Percentiles rank a stretch among this genome's conserved stretches.
These are phyloP conservation scores for Phaffomyces thermotolerans DNA, from an alignment of 805 yeast genomes.

Conservation along the genomic window DNA sequence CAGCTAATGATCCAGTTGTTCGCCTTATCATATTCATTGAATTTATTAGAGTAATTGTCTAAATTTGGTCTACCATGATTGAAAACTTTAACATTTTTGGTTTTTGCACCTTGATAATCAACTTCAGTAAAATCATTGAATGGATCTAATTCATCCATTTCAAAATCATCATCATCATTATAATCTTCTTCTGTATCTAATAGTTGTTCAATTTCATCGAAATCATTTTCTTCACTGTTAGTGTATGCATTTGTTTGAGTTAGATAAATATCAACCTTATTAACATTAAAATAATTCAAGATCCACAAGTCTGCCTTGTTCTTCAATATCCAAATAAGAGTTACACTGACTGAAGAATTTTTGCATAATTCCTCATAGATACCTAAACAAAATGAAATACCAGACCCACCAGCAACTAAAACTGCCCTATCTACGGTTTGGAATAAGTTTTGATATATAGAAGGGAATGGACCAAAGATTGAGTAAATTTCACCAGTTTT, in stretches of 20 bases:
- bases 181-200: conserved; percentile 12
- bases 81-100: conserved; percentile 1
- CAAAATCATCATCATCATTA: conserved; percentile 17
- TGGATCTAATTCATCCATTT: conserved; percentile 18
- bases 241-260: conserved; percentile 21
- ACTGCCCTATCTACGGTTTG: conserved; percentile 42
- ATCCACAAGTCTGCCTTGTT: conserved; percentile 41
- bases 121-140: conserved; percentile 12
- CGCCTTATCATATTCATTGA: conserved; percentile 23
- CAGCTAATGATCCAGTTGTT: conserved; percentile 51
- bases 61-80: conserved; percentile 36
- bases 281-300: conserved; percentile 31
- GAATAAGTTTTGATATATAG: conserved; percentile 39
- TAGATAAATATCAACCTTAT: conserved; percentile 32
- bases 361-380: conserved; percentile 34
- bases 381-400: conserved; percentile 58
- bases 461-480: conserved; percentile 36
- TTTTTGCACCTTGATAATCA: neutral
- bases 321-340: conserved; percentile 49
- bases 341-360: conserved; percentile 25
- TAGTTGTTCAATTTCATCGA: conserved; percentile 15
- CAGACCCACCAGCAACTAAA: conserved; percentile 68
- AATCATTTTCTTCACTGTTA: neutral
- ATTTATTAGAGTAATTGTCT: conserved; percentile 20
- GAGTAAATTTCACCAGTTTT: conserved; percentile 29